Conservation (phyloP, 176 grass and related monocot species). For the Oropetium thomaeum region DNA sequence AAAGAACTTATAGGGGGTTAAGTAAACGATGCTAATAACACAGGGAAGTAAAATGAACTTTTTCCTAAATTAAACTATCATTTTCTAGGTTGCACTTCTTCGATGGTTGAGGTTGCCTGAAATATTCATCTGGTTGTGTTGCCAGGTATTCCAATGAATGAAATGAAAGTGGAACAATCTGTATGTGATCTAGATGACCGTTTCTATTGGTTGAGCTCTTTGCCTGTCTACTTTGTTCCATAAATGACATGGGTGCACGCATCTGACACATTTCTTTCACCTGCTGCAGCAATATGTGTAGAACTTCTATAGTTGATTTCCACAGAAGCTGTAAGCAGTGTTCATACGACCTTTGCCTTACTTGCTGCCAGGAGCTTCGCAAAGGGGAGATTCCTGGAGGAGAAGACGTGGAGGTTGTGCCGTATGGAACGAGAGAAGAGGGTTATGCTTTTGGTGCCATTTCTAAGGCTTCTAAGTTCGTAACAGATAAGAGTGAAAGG, state of each 20-base stretch:
- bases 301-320: conserved; percentile 79
- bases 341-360: conserved; percentile 70
- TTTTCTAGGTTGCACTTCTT: not conserved
- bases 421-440: conserved; percentile 27
- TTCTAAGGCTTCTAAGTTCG: not conserved
- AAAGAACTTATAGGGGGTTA: no score
- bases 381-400: conserved; percentile 55
- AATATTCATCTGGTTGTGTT: conserved; percentile 29
- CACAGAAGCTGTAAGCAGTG: conserved; percentile 77
- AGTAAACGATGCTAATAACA: no score
- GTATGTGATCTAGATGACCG: conserved; percentile 48
- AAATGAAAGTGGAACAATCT: conserved; percentile 56
- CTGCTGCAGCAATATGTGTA: conserved; percentile 57
- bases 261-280: conserved; percentile 13
- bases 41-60: no score
- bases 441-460: conserved; percentile 41
- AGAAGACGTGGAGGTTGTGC: conserved; percentile 22
- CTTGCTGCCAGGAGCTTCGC: conserved; percentile 72
- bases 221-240: conserved; percentile 14
- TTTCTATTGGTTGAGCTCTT: conserved; percentile 56
- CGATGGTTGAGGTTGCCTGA: not conserved
- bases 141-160: conserved; percentile 38
- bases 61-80: no score
- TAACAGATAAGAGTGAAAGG: conserved; percentile 10
- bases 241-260: conserved; percentile 4